Evolutionary conservation across 2,329 filamentous ascomycete species (phyloP), one percentile per base, ranked within the genome.

Genomic region (Fusarium pseudonygamai): DNA sequence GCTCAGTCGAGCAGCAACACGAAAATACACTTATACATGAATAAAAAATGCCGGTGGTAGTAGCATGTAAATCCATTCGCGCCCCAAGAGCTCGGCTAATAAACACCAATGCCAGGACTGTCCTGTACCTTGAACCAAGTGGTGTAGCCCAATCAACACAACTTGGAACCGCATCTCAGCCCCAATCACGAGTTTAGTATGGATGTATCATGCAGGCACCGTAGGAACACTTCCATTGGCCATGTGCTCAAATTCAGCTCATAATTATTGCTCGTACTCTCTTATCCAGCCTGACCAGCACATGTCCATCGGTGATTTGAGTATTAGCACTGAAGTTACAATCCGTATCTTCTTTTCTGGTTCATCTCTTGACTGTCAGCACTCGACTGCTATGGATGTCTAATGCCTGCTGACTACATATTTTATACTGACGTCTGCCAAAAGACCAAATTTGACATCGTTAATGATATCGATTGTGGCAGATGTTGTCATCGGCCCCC

Each of bases 231-330:
- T 22, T 52, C 34, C 12, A 32, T 37, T 24, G n/a, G 42, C 22
- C 18, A 40, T 24, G 28, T n/a, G 32, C 28, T 32, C 68, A 64
- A 55, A 39, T 37, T 77, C 83, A 83, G 46, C 81, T 78, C 42
- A 88, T 82, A 82, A 95, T 95, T 77, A 87, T 87, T 85, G 95
- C 93, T 72, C 88, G 82, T 0, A 93, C 93, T 74, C 91, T 89
- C 83, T 84, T 89, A 15, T 93, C 91, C 72, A 96, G 81, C 71
- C 92, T 83, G 45, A 96, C 83, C 0, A 92, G 40, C 40, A 43
- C n/a, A 43, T 43, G 40, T 16, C n/a, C 40, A 18, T 43, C n/a
- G n/a, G 8, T 43, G 40, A 18, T 43, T 43, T 24, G 40, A 43
- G 40, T 20, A 8, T 14, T 68, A 96, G 86, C 64, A 93, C 81